These are phyloP conservation scores for Sporothrix schenckii DNA, from an alignment of 2,329 filamentous ascomycete species.

Conservation along the genomic window DNA sequence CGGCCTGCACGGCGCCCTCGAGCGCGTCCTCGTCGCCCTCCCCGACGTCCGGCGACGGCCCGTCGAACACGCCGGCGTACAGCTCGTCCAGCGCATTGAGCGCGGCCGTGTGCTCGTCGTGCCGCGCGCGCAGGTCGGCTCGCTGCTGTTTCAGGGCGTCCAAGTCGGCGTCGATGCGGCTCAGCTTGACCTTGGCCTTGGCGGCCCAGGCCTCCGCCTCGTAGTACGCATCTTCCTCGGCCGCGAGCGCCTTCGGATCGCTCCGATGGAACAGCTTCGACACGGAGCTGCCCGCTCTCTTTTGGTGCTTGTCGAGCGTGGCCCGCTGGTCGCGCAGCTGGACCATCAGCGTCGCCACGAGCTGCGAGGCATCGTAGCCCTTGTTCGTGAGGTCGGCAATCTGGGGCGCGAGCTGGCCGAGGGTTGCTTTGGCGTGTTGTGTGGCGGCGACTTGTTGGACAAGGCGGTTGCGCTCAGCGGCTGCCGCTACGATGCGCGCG, in stretches of 20 bases:
- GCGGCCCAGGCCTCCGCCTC: background rate
- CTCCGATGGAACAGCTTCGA: background rate
- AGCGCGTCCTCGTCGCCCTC: conserved; percentile 11
- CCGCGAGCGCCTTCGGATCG: background rate
- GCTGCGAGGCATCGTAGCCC: conserved; percentile 10
- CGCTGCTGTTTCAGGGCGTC: background rate
- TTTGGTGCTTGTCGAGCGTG: conserved; percentile 20
- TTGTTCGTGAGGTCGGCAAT: conserved; percentile 24
- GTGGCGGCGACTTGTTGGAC: conserved; percentile 20
- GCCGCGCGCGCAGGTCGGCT: background rate
- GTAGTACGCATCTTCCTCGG: background rate
- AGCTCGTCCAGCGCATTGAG: background rate
- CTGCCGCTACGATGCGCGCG: conserved; percentile 1
- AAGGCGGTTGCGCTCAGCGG: conserved; percentile 16
- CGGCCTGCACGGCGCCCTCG: background rate
- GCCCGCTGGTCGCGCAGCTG: background rate
- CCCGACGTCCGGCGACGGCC: background rate
- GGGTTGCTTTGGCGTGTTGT: conserved; percentile 16
- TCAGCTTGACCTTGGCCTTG: conserved; percentile 2
- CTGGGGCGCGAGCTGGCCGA: conserved; percentile 6
- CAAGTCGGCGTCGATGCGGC: background rate
- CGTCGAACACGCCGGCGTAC: background rate
- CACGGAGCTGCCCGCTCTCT: background rate
- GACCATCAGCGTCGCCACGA: background rate
- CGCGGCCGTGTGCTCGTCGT: conserved; percentile 12